Conservation (phyloP, 75 land plant genomes). For the Selaginella tamariscina region DNA sequence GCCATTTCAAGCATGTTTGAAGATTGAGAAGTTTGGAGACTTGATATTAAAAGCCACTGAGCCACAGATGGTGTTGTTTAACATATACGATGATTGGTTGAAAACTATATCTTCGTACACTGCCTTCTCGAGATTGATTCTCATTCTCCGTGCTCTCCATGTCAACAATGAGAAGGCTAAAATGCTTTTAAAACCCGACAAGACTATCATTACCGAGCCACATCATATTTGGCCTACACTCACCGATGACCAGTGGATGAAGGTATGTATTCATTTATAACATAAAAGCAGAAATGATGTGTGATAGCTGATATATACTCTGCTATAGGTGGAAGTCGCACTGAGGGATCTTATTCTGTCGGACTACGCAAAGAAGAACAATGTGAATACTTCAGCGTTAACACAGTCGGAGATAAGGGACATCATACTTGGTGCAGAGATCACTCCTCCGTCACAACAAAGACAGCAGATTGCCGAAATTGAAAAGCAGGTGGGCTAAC, state of each 20-base stretch:
- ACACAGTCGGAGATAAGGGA: constrained; percentile 98
- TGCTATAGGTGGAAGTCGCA: constrained; percentile 86
- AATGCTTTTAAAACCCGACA: constrained; percentile 95
- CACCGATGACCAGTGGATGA: constrained; percentile 98
- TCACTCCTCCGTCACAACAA: constrained; percentile 97
- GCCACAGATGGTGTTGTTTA: constrained; percentile 98
- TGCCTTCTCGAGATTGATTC: constrained; percentile 84
- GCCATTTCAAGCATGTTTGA: constrained; percentile 99
- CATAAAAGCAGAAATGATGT: no score
- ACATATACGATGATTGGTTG: constrained; percentile 99
- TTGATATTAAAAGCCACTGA: constrained; percentile 94
- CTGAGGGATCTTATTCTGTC: constrained; percentile 92
- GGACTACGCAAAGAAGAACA: constrained; percentile 98
- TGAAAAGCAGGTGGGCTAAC: constrained; percentile 74
- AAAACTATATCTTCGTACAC: constrained; percentile 99
- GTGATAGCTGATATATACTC: neutral
- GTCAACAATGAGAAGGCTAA: constrained; percentile 99
- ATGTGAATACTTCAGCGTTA: constrained; percentile 95
- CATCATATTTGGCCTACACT: constrained; percentile 98
- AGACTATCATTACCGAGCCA: constrained; percentile 85
- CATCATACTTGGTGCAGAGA: constrained; percentile 98
- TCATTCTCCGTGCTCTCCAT: constrained; percentile 92
- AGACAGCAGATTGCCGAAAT: constrained; percentile 99
- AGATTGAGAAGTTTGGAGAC: constrained; percentile 99
- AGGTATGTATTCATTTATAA: constrained; percentile 40